Evolutionary conservation across 495 filamentous ascomycete genomes (phyloP).

Genomic region (Oleoguttula mirabilis): DNA sequence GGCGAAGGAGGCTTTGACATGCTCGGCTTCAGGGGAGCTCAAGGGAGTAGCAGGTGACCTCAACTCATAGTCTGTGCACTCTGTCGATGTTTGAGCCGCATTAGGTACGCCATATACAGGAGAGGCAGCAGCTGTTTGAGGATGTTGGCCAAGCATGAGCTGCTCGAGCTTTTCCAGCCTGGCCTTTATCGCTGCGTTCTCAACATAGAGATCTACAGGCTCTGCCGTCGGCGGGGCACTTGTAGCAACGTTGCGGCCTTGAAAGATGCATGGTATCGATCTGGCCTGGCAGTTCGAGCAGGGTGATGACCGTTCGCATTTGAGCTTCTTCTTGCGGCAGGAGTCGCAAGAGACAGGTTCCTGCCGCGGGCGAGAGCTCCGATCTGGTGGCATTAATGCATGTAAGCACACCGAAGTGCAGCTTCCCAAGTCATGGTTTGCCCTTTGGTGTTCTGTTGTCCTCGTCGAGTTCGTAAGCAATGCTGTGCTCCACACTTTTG

Average conservation of each 20-base stretch:
- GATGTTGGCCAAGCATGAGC: background rate
- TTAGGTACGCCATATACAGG: background rate
- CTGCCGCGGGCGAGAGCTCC: constrained; percentile 24
- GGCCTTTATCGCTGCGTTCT: constrained; percentile 5
- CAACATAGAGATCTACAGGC: constrained; percentile 29
- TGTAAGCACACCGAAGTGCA: no score
- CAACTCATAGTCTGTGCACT: background rate
- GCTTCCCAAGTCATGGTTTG: no score
- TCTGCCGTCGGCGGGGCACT: constrained; percentile 25
- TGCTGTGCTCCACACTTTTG: no score
- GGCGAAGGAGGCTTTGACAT: background rate
- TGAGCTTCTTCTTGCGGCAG: constrained; percentile 37
- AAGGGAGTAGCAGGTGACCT: background rate
- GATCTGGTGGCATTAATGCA: constrained; percentile 12
- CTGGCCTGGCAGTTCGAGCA: constrained; percentile 37
- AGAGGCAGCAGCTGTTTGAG: background rate
- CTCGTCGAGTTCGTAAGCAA: background rate
- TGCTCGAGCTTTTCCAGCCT: constrained; percentile 7
- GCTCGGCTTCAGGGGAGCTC: background rate
- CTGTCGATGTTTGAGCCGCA: no score
- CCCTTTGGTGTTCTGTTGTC: background rate
- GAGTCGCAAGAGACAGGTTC: constrained; percentile 40
- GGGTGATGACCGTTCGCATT: constrained; percentile 35
- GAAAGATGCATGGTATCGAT: constrained; percentile 29
- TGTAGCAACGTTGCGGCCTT: constrained; percentile 25